Conservation (phyloP, 1,284 basidiomycete genomes). For the Pholiota adiposa region DNA sequence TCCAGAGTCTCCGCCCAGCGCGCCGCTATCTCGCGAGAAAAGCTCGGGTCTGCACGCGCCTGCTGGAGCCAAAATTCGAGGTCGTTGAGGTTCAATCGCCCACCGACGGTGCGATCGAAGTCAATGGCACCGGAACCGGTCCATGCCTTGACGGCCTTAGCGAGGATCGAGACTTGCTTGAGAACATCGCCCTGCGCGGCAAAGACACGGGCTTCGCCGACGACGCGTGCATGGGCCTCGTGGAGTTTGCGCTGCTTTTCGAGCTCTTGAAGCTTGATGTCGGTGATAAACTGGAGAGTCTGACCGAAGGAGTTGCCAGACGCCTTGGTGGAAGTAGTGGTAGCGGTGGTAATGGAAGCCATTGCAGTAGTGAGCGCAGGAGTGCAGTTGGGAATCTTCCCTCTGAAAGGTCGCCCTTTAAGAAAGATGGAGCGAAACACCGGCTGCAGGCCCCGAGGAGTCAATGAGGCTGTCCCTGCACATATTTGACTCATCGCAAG, state of each 20-base stretch:
- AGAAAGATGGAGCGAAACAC: neutral
- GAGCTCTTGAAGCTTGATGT: constrained; percentile 45
- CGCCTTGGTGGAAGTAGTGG: neutral
- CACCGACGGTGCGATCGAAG: constrained; percentile 27
- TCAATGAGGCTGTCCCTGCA: neutral
- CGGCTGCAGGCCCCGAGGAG: neutral
- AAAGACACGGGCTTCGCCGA: constrained; percentile 14
- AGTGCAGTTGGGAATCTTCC: neutral
- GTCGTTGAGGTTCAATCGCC: constrained; percentile 35
- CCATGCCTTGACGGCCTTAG: constrained; percentile 38
- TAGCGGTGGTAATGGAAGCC: neutral
- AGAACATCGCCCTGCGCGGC: constrained; percentile 25
- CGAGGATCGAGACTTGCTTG: constrained; percentile 35
- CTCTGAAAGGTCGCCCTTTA: neutral
- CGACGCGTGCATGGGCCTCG: constrained; percentile 29
- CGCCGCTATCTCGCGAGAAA: constrained; percentile 35
- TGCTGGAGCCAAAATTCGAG: constrained; percentile 43
- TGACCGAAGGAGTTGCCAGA: constrained; percentile 21
- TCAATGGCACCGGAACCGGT: constrained; percentile 35
- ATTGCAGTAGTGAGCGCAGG: neutral
- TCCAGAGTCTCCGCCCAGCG: constrained; percentile 42
- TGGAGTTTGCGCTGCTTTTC: constrained; percentile 40
- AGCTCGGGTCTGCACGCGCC: constrained; percentile 42
- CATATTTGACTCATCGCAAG: neutral
- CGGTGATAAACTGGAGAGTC: constrained; percentile 41